Evolutionary conservation across 352 stramenopile genomes (phyloP).

Genomic region (Phytophthora cajani): DNA sequence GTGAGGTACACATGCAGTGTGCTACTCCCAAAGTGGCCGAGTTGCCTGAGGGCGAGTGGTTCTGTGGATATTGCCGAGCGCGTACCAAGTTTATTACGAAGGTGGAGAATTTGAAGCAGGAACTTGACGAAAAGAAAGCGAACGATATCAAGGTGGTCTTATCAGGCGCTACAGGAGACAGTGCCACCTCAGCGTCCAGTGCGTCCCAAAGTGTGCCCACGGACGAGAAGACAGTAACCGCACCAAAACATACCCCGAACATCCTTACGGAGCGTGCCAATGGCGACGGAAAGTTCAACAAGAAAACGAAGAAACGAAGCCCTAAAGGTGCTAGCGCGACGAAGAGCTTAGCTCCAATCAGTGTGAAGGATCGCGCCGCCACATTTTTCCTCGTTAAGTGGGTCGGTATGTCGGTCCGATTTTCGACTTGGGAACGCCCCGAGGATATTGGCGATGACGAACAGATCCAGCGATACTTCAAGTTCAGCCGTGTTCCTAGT

Average conservation of each 20-base stretch:
- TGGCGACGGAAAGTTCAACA: conserved; percentile 82
- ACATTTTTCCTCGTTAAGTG: conserved; percentile 92
- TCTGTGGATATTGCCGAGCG: conserved; percentile 73
- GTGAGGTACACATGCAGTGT: conserved; percentile 89
- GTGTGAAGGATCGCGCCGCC: conserved; percentile 45
- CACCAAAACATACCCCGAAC: conserved; percentile 41
- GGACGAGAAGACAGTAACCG: conserved; percentile 11
- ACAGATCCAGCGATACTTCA: conserved; percentile 91
- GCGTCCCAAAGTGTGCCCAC: neutral
- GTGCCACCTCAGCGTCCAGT: conserved; percentile 4
- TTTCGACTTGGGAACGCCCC: conserved; percentile 87
- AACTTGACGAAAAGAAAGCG: conserved; percentile 14
- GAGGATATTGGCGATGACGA: conserved; percentile 91
- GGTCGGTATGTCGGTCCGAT: conserved; percentile 84
- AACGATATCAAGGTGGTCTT: conserved; percentile 4
- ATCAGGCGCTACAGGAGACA: neutral
- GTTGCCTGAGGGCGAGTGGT: conserved; percentile 84
- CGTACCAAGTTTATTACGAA: conserved; percentile 63
- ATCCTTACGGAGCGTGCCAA: conserved; percentile 58
- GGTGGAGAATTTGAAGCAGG: conserved; percentile 21
- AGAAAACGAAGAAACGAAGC: conserved; percentile 44
- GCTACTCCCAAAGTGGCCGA: conserved; percentile 72
- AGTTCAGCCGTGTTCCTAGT: conserved; percentile 84
- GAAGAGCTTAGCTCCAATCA: conserved; percentile 34
- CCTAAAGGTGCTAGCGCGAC: conserved; percentile 31